Evolutionary conservation across 2,329 filamentous ascomycete species (phyloP).

Genomic region (Neodidymelliopsis sp.): DNA sequence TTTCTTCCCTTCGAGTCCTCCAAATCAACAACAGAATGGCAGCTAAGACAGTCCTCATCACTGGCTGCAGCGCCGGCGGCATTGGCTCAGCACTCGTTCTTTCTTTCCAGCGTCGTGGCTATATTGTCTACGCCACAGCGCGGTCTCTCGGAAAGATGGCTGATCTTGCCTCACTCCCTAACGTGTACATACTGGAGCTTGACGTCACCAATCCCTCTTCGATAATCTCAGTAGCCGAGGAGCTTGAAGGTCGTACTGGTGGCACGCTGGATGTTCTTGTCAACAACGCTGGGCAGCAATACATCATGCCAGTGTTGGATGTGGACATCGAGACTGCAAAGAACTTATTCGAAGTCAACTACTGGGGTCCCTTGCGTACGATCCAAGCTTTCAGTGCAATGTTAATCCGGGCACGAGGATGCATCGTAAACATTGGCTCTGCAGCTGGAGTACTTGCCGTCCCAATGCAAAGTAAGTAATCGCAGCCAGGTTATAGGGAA

Average conservation of each 20-base stretch:
- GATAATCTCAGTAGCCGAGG: conserved; percentile 13
- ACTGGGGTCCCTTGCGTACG: conserved; percentile 49
- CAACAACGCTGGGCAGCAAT: conserved; percentile 54
- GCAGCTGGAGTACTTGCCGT: no score
- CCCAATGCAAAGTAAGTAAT: no score
- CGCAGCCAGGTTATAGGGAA: no score
- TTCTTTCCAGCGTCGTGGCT: conserved; percentile 39
- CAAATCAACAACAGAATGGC: no score
- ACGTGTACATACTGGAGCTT: conserved; percentile 32
- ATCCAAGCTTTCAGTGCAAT: conserved; percentile 49
- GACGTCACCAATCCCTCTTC: conserved; percentile 16
- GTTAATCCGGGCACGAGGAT: conserved; percentile 19
- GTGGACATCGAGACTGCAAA: conserved; percentile 20
- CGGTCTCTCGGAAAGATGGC: no score
- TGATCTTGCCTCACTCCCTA: neutral
- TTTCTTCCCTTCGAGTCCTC: no score
- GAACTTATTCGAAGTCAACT: conserved; percentile 45
- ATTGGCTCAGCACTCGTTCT: conserved; percentile 52
- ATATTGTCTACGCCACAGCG: neutral
- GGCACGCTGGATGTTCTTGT: conserved; percentile 39
- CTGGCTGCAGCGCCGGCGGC: conserved; percentile 45
- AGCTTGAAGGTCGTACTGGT: conserved; percentile 10
- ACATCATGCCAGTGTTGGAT: conserved; percentile 46
- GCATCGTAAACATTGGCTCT: conserved; percentile 24
- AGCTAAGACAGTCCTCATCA: conserved; percentile 30